Percentiles rank a stretch among this genome's conserved stretches.
These are phyloP conservation scores for Sphagnum magellanicum DNA, from an alignment of 228 moss, liverwort and hornwort species.

Conservation along the genomic window DNA sequence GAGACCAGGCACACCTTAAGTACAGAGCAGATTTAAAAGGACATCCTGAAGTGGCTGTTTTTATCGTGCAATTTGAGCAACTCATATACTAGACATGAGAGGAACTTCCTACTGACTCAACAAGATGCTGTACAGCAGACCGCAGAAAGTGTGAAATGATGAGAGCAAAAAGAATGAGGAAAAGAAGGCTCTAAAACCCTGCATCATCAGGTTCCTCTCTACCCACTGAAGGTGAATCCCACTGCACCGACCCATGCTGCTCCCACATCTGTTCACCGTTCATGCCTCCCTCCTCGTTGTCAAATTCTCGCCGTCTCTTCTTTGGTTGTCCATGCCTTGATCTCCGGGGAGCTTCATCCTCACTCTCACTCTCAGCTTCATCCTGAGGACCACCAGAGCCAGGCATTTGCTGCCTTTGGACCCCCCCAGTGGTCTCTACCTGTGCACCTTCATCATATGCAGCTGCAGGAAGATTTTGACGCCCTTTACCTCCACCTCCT, in stretches of 20 bases:
- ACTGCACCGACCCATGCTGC: constrained; percentile 30
- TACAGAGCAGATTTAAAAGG: too few species aligned
- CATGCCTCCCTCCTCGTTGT: constrained; percentile 37
- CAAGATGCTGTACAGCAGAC: too few species aligned
- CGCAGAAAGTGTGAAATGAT: too few species aligned
- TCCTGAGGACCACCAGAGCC: constrained; percentile 16
- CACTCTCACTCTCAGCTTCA: constrained; percentile 62
- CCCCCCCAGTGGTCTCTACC: constrained; percentile 46
- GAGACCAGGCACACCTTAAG: too few species aligned
- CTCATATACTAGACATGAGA: too few species aligned
- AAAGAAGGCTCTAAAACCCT: constrained; percentile 16
- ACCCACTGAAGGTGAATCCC: constrained; percentile 26
- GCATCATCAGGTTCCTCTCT: constrained; percentile 41
- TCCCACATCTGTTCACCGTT: constrained; percentile 24
- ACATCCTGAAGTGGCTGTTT: too few species aligned
- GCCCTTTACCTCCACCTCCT: constrained; percentile 46
- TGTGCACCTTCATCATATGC: constrained; percentile 64
- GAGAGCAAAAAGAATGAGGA: too few species aligned
- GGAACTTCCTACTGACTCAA: too few species aligned
- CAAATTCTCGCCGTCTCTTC: constrained; percentile 85
- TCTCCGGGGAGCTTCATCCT: constrained; percentile 96
- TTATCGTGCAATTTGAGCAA: too few species aligned
- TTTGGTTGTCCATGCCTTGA: constrained; percentile 92
- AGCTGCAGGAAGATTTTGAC: constrained; percentile 27
- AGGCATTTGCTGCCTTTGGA: constrained; percentile 57